A percentile compares a stretch with the other conserved stretches of the same genome.
These are phyloP conservation scores for Ganoderma sinense DNA, from an alignment of 1,284 basidiomycete species.

Conservation along the genomic window DNA sequence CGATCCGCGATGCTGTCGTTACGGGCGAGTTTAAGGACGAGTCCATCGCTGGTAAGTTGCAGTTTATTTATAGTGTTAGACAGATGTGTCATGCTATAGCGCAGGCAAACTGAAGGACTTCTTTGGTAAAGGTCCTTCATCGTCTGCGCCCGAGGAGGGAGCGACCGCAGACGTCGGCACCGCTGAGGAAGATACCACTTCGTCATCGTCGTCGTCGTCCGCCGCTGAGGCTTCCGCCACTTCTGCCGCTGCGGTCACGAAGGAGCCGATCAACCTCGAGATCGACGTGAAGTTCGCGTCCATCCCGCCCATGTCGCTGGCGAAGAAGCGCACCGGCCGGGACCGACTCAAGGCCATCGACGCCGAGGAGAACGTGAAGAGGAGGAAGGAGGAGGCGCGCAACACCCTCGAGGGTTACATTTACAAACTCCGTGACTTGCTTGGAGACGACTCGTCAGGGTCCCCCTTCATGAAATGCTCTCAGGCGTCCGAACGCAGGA, in stretches of 20 bases:
- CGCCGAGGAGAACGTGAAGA: slow-evolving; percentile 79
- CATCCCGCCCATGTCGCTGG: slow-evolving; percentile 73
- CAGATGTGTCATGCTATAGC: slow-evolving; percentile 24
- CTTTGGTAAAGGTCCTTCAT: slow-evolving; percentile 71
- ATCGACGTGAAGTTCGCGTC: slow-evolving; percentile 69
- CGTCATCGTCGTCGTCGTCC: slow-evolving; percentile 35
- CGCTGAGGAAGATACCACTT: slow-evolving; percentile 31
- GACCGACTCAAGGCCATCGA: slow-evolving; percentile 85
- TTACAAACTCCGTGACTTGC: slow-evolving; percentile 88
- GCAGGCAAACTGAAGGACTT: slow-evolving; percentile 85
- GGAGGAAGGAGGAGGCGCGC: slow-evolving; percentile 86
- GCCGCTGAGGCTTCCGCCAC: slow-evolving; percentile 37
- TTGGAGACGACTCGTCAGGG: slow-evolving; percentile 69
- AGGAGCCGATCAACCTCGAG: slow-evolving; percentile 67
- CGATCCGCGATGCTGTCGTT: slow-evolving; percentile 78
- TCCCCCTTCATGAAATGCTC: slow-evolving; percentile 86
- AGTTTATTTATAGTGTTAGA: slow-evolving; percentile 7
- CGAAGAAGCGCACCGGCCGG: slow-evolving; percentile 76
- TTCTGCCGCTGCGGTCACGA: slow-evolving; percentile 37
- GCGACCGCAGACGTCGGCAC: slow-evolving; percentile 28
- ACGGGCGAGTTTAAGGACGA: slow-evolving; percentile 83
- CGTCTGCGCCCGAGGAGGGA: slow-evolving; percentile 31
- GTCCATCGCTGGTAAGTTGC: slow-evolving; percentile 67
- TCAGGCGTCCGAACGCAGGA: slow-evolving; percentile 72
- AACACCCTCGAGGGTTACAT: slow-evolving; percentile 94